Percentiles rank a stretch among this genome's conserved stretches.
These are phyloP conservation scores for Juncus inflexus DNA, from an alignment of 176 grass and related monocot genomes.

Conservation along the genomic window DNA sequence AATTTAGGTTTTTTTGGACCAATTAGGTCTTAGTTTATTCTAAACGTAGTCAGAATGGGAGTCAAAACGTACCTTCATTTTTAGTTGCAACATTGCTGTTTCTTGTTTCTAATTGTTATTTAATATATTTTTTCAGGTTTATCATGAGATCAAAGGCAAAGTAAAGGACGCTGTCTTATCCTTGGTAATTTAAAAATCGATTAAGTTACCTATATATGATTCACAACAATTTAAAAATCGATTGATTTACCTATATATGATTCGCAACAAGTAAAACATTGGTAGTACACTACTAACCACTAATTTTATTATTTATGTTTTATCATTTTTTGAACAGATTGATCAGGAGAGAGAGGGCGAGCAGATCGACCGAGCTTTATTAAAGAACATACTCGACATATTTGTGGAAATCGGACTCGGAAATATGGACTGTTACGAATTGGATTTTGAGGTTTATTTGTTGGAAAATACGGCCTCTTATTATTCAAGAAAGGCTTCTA, in stretches of 20 bases:
- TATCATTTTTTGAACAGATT: conserved; percentile 57
- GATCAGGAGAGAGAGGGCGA: conserved; percentile 91
- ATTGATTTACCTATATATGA: too few species aligned
- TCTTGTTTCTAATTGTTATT: not conserved
- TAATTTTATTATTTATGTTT: too few species aligned
- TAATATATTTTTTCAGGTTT: conserved; percentile 48
- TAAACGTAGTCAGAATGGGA: too few species aligned
- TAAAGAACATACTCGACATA: conserved; percentile 95
- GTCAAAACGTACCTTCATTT: too few species aligned
- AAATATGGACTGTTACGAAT: conserved; percentile 78
- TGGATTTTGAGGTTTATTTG: conserved; percentile 83
- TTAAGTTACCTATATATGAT: too few species aligned
- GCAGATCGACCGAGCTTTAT: conserved; percentile 80
- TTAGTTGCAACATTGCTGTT: too few species aligned
- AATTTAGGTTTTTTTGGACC: too few species aligned
- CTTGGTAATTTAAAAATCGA: conserved; percentile 68
- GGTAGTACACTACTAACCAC: too few species aligned
- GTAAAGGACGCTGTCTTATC: conserved; percentile 79
- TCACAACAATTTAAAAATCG: too few species aligned
- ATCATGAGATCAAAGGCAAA: conserved; percentile 75
- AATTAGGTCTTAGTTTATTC: too few species aligned
- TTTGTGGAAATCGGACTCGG: conserved; percentile 91
- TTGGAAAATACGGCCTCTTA: conserved; percentile 79
- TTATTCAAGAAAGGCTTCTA: conserved; percentile 91
- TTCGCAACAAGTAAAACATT: too few species aligned